Conservation (phyloP, 495 filamentous ascomycete species). For the Melanomma pulvis-pyrius region DNA sequence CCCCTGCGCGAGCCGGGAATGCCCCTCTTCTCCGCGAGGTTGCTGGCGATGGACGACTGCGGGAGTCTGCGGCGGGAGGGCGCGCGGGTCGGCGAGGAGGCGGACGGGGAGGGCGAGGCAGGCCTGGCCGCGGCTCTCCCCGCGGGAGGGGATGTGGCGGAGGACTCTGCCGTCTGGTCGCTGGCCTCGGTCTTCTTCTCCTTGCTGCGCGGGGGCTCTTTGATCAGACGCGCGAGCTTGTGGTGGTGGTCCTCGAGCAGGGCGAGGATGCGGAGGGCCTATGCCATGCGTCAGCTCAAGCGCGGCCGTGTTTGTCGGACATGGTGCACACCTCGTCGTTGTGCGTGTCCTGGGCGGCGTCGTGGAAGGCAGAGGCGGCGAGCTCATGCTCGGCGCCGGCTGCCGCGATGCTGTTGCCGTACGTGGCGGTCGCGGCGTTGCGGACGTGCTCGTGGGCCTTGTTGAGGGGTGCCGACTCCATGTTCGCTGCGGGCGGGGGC, state of each 20-base stretch:
- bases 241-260: constrained; percentile 87
- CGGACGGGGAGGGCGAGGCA: constrained; percentile 41
- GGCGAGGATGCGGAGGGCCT: constrained; percentile 79
- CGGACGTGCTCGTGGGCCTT: constrained; percentile 89
- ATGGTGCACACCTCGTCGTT: constrained; percentile 66
- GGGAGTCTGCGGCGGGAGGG: constrained; percentile 56
- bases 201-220: constrained; percentile 42
- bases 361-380: constrained; percentile 87
- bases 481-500: constrained; percentile 33
- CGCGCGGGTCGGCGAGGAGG: constrained; percentile 48
- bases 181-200: constrained; percentile 6
- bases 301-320: no score
- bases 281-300: constrained; percentile 17
- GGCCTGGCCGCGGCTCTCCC: constrained; percentile 5
- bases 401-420: constrained; percentile 72
- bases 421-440: constrained; percentile 72
- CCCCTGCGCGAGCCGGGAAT: constrained; percentile 66
- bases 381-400: constrained; percentile 86
- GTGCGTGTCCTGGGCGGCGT: constrained; percentile 70
- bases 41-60: constrained; percentile 86
- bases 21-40: constrained; percentile 84
- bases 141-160: constrained; percentile 8
- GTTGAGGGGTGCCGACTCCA: constrained; percentile 66
- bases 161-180: neutral
- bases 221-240: constrained; percentile 74